Evolutionary conservation across 768 basidiomycete genomes (phyloP), one percentile per base, ranked within the genome.

Genomic region (Steccherinum ochraceum): DNA sequence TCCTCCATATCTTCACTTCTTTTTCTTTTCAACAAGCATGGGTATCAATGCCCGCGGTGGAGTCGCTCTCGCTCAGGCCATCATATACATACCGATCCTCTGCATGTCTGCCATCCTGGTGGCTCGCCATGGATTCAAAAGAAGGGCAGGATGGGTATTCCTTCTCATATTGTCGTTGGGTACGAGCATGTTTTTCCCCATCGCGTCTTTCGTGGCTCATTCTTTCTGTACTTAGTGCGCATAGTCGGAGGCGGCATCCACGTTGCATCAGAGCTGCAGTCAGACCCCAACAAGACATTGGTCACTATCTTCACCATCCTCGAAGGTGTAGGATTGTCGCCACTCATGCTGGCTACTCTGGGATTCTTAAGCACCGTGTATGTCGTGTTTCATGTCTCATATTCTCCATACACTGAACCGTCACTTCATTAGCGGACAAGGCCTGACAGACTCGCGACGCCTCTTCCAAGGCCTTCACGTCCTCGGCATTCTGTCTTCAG

Each of bases 131-230:
- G 78, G 75, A 35, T 72, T 84, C 56, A 64, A 77, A 50, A n/a
- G n/a, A n/a, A 77, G 83, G 63, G 79, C 74, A 26, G 85, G 82
- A 52, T 88, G 83, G 83, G 63, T 86, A n/a, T 77, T 78, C 54
- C 70, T 86, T 16, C 70, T 78, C 42, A 64, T 84, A 11, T 83
- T 87, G 54, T 74, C 82, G 11, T 53, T 76, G 41, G 64, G 84
- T 83, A 54, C 61, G 80, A 69, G 26, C 40, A 11, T 35, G 1
- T 2, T 21, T 25, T 7, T 30, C 43, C 5, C 24, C 5, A 3
- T 21, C 16, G 46, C 35, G 18, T 48, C 5, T 16, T 47, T 48
- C 30, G 23, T 3, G 45, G 51, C 52, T 43, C 50, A 20, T 41
- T 23, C 50, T 50, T 40, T 19, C 10, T 24, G 47, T 24, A 12